Evolutionary conservation across 2,329 filamentous ascomycete genomes (phyloP), one percentile per base, ranked within the genome.

Genomic region (Trichoderma guizhouense): DNA sequence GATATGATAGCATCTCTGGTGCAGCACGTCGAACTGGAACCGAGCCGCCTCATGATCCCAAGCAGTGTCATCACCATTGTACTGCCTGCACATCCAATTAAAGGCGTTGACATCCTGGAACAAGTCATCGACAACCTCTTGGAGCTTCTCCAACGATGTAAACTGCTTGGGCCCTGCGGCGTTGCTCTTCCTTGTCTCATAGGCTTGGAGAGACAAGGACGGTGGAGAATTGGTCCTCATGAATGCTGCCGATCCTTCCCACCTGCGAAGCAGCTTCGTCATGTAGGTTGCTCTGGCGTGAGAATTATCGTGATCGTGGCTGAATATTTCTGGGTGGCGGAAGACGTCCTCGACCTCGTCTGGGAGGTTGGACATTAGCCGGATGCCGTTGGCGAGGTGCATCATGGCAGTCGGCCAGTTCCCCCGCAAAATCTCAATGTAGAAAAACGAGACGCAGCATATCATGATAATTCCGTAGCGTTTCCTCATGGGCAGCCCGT

Each of bases 381-480:
- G 76, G n/a, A 79, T 72, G 21, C 79, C 79, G 61, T 79, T 78
- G 1, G 74, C 72, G 30, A 80, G 74, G 66, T 81, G 79, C 4
- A 75, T 74, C 34, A 79, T 72, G 11, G 77, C 77, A 3, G 74
- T 75, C 1, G 72, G 71, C 72, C 76, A 75, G 62, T 78, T 77
- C 15, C 75, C 74, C 5, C 77, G 76, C 51, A 80, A 71, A 9
- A 76, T 76, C 73, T 80, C 79, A 55, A 79, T 76, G 65, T 75
- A 79, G 30, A 79, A 76, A 65, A 80, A 81, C 3, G 77, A 73
- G 5, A 79, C 74, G 73, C 79, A 80, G 74, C 79, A 80, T 39
- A 81, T 74, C 7, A 81, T 76, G 21, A 77, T 77, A 47, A 77
- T 75, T 62, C 77, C 76, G 55, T 74, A 74, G 21, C 71, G 61